Evolutionary conservation across 805 yeast genomes (phyloP).

Genomic region (Yarrowia osloensis): DNA sequence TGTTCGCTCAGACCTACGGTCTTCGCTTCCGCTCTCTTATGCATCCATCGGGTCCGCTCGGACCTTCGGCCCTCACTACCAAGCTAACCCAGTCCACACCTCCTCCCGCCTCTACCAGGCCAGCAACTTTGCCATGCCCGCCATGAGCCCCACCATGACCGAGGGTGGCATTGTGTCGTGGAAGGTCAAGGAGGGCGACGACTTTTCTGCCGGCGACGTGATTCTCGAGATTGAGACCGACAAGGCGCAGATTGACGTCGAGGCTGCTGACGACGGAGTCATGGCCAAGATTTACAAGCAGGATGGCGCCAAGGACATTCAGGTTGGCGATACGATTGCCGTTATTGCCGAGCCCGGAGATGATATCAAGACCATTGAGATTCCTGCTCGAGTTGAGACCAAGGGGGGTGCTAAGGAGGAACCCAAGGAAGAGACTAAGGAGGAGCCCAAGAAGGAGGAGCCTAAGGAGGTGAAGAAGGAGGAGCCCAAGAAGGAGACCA

Average conservation of each 20-base stretch:
- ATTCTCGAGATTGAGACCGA: conserved; percentile 97
- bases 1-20: too few species aligned
- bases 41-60: too few species aligned
- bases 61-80: background rate
- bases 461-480: conserved; percentile 35
- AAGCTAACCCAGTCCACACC: conserved; percentile 29
- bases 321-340: conserved; percentile 91
- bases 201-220: conserved; percentile 84
- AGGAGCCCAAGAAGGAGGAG: conserved; percentile 34
- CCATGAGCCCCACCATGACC: conserved; percentile 99
- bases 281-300: conserved; percentile 68
- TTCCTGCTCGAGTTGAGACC: conserved; percentile 49
- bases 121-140: conserved; percentile 80
- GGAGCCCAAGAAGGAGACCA: conserved; percentile 30
- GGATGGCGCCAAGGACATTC: conserved; percentile 76
- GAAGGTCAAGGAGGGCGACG: conserved; percentile 76
- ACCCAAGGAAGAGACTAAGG: conserved; percentile 36
- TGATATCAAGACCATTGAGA: conserved; percentile 63
- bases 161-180: conserved; percentile 90
- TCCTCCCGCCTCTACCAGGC: conserved; percentile 34
- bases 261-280: conserved; percentile 91
- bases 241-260: conserved; percentile 96
- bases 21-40: too few species aligned
- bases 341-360: conserved; percentile 85
- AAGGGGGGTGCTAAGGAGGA: conserved; percentile 35